Conservation (phyloP, 768 basidiomycete species). For the Mycena rebaudengoi region DNA sequence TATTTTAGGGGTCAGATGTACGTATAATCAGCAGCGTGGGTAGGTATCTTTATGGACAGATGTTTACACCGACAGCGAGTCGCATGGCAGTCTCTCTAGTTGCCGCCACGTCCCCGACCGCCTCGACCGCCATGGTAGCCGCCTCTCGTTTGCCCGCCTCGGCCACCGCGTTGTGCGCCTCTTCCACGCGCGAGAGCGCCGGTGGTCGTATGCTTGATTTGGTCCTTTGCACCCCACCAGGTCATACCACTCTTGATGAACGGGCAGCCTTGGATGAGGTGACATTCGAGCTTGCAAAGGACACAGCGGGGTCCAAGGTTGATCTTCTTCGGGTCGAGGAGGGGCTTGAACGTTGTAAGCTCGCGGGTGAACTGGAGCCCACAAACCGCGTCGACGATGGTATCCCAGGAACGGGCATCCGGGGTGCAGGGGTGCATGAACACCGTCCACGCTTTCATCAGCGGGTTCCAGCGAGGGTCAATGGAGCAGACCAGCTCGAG, state of each 20-base stretch:
- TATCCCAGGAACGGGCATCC: background rate
- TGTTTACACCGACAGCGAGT: too few relatives aligned
- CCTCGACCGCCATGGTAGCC: too few relatives aligned
- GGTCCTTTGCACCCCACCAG: background rate
- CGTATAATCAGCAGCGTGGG: too few relatives aligned
- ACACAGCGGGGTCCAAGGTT: background rate
- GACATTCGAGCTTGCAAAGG: conserved; percentile 3
- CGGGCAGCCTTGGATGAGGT: background rate
- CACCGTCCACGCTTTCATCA: background rate
- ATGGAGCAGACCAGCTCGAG: background rate
- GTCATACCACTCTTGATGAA: background rate
- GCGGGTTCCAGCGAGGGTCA: background rate
- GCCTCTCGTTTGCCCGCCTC: too few relatives aligned
- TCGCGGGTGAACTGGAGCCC: background rate
- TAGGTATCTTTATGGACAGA: too few relatives aligned
- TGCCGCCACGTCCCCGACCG: too few relatives aligned
- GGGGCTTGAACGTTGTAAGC: background rate
- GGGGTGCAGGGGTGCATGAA: background rate
- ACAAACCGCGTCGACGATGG: background rate
- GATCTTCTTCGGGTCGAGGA: background rate
- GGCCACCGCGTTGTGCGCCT: too few relatives aligned
- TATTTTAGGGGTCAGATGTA: too few relatives aligned
- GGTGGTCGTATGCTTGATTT: background rate
- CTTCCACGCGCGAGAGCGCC: background rate
- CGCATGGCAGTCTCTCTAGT: too few relatives aligned